Evolutionary conservation across 1,284 basidiomycete genomes (phyloP).

Genomic region (Leccinum griseonigrum): DNA sequence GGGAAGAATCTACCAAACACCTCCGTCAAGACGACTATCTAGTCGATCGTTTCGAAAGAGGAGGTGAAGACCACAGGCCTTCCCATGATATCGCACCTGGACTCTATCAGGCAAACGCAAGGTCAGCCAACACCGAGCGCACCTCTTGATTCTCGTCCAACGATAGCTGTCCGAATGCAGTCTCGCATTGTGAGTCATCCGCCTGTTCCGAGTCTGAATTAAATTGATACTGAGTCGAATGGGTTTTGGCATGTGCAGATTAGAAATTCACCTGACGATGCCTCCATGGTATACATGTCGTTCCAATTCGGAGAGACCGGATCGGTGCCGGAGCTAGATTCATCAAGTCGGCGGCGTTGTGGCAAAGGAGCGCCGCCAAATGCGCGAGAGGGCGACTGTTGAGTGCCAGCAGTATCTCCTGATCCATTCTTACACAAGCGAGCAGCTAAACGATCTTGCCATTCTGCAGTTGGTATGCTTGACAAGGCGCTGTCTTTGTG

Average conservation of each 20-base stretch:
- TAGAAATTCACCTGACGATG: slow-evolving; percentile 33
- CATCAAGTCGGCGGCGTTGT: slow-evolving; percentile 43
- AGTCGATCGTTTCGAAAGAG: slow-evolving; percentile 63
- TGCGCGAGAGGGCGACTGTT: slow-evolving; percentile 15
- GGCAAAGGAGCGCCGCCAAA: slow-evolving; percentile 33
- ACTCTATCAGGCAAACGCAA: slow-evolving; percentile 8
- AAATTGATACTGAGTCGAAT: slow-evolving; percentile 4
- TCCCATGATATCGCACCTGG: slow-evolving; percentile 74
- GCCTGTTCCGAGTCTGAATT: slow-evolving; percentile 23
- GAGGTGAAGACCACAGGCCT: slow-evolving; percentile 73
- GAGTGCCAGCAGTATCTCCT: slow-evolving; percentile 19
- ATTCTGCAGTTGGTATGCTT: slow-evolving; percentile 66
- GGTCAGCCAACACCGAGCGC: slow-evolving; percentile 4
- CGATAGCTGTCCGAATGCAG: slow-evolving; percentile 71
- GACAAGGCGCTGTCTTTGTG: slow-evolving; percentile 54
- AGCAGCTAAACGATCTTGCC: slow-evolving; percentile 69
- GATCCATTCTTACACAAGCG: slow-evolving; percentile 41
- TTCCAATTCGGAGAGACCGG: slow-evolving; percentile 42
- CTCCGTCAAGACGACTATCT: slow-evolving; percentile 68
- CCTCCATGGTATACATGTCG: slow-evolving; percentile 54
- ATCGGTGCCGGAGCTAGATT: slow-evolving; percentile 14
- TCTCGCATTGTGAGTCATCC: slow-evolving; percentile 27
- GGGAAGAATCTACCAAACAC: slow-evolving; percentile 60
- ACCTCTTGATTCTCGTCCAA: slow-evolving; percentile 81
- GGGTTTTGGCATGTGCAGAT: background rate